These are phyloP conservation scores for Ustilago tritici DNA, from an alignment of 1,284 basidiomycete species.

Conservation along the genomic window DNA sequence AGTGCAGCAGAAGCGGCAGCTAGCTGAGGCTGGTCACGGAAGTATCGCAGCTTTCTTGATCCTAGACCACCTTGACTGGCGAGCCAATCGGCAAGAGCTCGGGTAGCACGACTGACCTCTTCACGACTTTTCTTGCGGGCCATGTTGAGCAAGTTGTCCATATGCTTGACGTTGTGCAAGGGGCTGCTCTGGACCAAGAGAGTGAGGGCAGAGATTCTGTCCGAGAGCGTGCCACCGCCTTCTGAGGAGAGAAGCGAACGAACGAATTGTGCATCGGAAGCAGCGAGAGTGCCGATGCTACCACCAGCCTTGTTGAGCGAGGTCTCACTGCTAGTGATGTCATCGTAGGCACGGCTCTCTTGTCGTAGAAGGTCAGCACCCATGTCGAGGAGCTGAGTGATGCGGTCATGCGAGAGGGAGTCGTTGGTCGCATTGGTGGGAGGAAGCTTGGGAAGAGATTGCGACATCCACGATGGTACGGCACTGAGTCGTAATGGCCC, in stretches of 20 bases:
- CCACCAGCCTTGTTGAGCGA: conserved; percentile 50
- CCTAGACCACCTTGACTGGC: conserved; percentile 79
- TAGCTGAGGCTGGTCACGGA: conserved; percentile 86
- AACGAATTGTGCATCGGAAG: conserved; percentile 67
- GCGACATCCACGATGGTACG: conserved; percentile 51
- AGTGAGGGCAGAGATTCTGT: conserved; percentile 91
- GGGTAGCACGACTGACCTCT: conserved; percentile 87
- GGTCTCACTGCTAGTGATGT: conserved; percentile 58
- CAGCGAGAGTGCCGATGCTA: conserved; percentile 59
- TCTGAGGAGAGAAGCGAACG: conserved; percentile 61
- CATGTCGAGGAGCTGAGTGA: conserved; percentile 55
- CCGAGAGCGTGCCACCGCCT: conserved; percentile 79
- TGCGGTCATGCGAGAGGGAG: conserved; percentile 33
- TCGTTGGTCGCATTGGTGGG: conserved; percentile 10
- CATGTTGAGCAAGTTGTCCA: conserved; percentile 78
- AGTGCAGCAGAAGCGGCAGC: conserved; percentile 73
- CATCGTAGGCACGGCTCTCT: conserved; percentile 60
- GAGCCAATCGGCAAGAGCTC: conserved; percentile 97
- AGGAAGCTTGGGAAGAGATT: conserved; percentile 42
- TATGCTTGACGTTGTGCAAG: conserved; percentile 78
- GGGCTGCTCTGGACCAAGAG: conserved; percentile 91
- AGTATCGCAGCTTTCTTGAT: conserved; percentile 77
- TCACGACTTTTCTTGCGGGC: conserved; percentile 89
- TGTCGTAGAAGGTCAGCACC: conserved; percentile 52
- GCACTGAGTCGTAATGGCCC: conserved; percentile 54